Base-by-base conservation (phyloP, 169 alveolate genomes). In the Eimeria sp. region DNA sequence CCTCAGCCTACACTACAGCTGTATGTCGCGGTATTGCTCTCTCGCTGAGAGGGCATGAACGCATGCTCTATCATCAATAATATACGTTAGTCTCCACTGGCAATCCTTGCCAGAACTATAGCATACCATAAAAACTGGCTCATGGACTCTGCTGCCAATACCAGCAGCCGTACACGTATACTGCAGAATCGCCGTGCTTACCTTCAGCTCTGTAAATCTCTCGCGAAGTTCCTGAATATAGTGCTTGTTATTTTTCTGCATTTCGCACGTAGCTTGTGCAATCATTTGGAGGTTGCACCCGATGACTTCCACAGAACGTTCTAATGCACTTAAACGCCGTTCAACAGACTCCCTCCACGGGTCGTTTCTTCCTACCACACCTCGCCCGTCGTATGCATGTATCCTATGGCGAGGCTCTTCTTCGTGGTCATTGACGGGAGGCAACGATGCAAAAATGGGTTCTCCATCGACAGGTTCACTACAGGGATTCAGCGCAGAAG, bases 181-280 rank as follows among this genome's bases (percentile, higher is more conserved):
- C 58, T 74, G 30, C 13, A 60, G 30, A 80, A 80, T 14, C 30
- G 37, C 91, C 37, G 0, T 64, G 3, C 76, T 11, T 64, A 87
- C 93, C 93, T 87, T 87, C 20, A 87, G 82, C 68, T 87, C 93
- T 27, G 64, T 87, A 64, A 87, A 87, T 52, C 74, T 87, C 43
- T 62, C 93, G 66, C 93, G 93, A 14, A 87, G 93, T 64, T 87
- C 93, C 83, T 87, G 82, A 52, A 87, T 10, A 52, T 87, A 87
- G 64, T 64, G 82, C 46, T 60, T 64, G 46, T 60, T 87, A 64
- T 87, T 87, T 8, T 64, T 60, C 33, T 87, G 93, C 93, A 87
- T 87, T 64, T 87, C 93, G 30, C 82, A 87, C n/a, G 93, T 64
- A 11, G 93, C 93, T 43, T 66, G 33, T 2, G 93, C 93, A 23